A percentile compares a stretch with the other conserved stretches of the same genome.
phyloP scores from a whole-genome alignment of 2,329 filamentous ascomycete species.

The Ophiosphaerella korrae region DNA sequence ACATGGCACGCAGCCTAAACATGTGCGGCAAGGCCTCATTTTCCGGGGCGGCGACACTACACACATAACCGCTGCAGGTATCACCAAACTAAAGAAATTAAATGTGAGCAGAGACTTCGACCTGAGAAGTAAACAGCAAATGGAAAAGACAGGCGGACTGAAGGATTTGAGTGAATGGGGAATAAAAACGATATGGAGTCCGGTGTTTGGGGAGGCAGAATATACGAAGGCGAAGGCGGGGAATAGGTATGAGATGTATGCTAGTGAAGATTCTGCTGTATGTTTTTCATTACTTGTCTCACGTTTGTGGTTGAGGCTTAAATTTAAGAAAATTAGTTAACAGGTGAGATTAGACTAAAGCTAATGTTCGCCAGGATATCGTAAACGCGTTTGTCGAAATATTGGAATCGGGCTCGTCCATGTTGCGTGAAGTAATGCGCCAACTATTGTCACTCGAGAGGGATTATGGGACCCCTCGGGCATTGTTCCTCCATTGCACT shows the following conservation, averaged over 20 bases:
- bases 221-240: slow-evolving; percentile 66
- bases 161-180: slow-evolving; percentile 46
- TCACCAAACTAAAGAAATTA: slow-evolving; percentile 47
- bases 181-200: slow-evolving; percentile 60
- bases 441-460: slow-evolving; percentile 54
- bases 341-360: neutral
- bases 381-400: slow-evolving; percentile 67
- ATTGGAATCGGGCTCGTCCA: slow-evolving; percentile 58
- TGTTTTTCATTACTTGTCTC: neutral
- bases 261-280: slow-evolving; percentile 56
- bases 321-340: too few relatives aligned
- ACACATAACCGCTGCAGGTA: slow-evolving; percentile 18
- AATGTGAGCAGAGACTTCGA: slow-evolving; percentile 69
- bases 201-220: slow-evolving; percentile 66
- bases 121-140: slow-evolving; percentile 67
- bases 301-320: too few relatives aligned
- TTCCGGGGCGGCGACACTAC: slow-evolving; percentile 71
- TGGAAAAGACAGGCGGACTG: slow-evolving; percentile 49
- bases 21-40: slow-evolving; percentile 58
- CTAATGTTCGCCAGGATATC: slow-evolving; percentile 55
- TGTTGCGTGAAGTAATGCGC: slow-evolving; percentile 62
- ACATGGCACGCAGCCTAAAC: neutral
- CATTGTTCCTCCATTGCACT: slow-evolving; percentile 73
- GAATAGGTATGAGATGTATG: slow-evolving; percentile 63
- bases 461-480: slow-evolving; percentile 37